Percentiles rank a stretch among this genome's conserved stretches.
These are phyloP conservation scores for Crithidia thermophila DNA, from an alignment of 208 protist genomes.

Conservation along the genomic window DNA sequence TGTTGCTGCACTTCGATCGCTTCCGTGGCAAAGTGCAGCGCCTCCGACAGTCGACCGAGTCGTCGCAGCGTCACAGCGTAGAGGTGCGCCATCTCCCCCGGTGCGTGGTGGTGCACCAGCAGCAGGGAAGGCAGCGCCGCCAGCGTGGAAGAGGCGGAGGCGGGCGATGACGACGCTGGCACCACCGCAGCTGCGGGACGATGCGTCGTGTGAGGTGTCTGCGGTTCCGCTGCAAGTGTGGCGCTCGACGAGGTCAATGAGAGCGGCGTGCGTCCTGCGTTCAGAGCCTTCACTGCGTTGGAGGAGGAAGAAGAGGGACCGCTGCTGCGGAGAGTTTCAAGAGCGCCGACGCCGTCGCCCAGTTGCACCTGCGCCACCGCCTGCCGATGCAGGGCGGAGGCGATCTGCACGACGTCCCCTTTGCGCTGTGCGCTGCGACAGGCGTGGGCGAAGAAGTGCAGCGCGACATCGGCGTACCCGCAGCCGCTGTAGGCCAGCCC, in stretches of 20 bases:
- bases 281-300: not conserved
- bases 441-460: slow-evolving; percentile 58
- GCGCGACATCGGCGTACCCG: slow-evolving; percentile 75
- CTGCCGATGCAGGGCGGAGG: slow-evolving; percentile 33
- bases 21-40: slow-evolving; percentile 22
- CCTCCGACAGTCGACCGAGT: slow-evolving; percentile 23
- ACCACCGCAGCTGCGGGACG: not conserved
- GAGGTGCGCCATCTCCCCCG: slow-evolving; percentile 20
- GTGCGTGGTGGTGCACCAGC: not conserved
- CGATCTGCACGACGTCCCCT: slow-evolving; percentile 25
- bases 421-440: slow-evolving; percentile 16
- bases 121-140: not conserved
- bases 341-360: slow-evolving; percentile 28
- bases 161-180: not conserved
- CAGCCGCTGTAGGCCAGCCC: slow-evolving; percentile 78
- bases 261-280: not conserved
- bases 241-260: not conserved
- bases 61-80: slow-evolving; percentile 26
- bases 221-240: too few relatives aligned
- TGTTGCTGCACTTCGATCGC: slow-evolving; percentile 8
- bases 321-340: slow-evolving; percentile 14
- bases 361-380: slow-evolving; percentile 29
- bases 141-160: not conserved
- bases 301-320: not conserved
- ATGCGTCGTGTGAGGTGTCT: too few relatives aligned